Percentiles rank a stretch among this genome's conserved stretches.
Conservation (phyloP, 208 protist genomes). For the Naegleria gruberi region DNA sequence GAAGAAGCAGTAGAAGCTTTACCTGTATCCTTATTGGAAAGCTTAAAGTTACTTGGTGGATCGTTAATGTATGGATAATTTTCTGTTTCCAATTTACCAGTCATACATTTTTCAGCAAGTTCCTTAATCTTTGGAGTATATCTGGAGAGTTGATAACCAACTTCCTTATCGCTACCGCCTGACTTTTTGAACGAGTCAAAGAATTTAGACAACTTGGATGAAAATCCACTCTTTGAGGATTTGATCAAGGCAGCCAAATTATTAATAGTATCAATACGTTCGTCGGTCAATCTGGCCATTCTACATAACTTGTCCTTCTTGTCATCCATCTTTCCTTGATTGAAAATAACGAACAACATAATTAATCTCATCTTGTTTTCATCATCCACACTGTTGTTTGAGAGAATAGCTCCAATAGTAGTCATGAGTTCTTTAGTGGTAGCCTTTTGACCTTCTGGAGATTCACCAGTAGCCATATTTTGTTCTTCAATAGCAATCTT, state of each 20-base stretch:
- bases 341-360: background rate
- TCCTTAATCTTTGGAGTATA: conserved; percentile 5
- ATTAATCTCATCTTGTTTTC: background rate
- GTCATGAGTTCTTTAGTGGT: background rate
- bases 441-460: background rate
- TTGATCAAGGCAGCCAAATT: background rate
- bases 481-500: conserved; percentile 16
- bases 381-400: background rate
- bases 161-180: background rate
- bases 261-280: background rate
- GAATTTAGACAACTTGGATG: background rate
- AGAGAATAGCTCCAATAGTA: background rate
- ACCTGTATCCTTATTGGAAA: background rate
- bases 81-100: background rate
- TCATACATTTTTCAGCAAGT: background rate
- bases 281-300: background rate
- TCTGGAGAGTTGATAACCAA: background rate
- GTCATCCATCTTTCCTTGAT: background rate
- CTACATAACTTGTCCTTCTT: background rate
- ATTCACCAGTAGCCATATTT: conserved; percentile 7
- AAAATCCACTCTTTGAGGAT: background rate
- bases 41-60: background rate
- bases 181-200: background rate
- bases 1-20: background rate
- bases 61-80: background rate